Base-by-base conservation (phyloP, 495 filamentous ascomycete genomes). In the Lasiosphaeria miniovina region DNA sequence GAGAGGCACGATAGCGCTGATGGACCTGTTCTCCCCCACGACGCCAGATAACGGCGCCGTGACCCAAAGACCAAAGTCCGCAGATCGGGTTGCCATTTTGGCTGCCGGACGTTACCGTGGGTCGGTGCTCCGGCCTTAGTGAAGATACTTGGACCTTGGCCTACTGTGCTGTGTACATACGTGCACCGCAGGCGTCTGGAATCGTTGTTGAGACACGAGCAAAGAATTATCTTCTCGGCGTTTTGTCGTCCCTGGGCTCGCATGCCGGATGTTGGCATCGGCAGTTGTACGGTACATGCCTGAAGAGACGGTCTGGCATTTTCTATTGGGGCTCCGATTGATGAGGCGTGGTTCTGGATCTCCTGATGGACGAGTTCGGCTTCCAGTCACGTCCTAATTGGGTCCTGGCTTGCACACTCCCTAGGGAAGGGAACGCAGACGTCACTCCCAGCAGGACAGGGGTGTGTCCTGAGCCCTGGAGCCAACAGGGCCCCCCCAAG, bases 401-500 rank as follows among this genome's bases (percentile, higher is more conserved):
- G 63, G 46, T 31, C 8, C 41, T 35, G 46, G 49, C 35, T 52
- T 8, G 40, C 49, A 4, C 7, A 38, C 43, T 35, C 10, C 48
- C 57, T 36, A 60, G 55, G 54, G 59, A 40, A 46, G 45, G 49
- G 45, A 61, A 58, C 54, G 56, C 41, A 57, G 65, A 68, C 65
- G 65, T 68, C 65, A 68, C 66, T 36, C 24, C 24, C 24, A 24
- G 2, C 24, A 24, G 24, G 11, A 46, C 38, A 41, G 12, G 43
- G 43, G 12, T 14, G 12, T 46, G 43, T n/a, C 43, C 24, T 24
- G 24, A 24, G 24, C 24, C 24, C 24, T 24, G 57, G 64, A 61
- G 53, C 55, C 65, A 67, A 63, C 61, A 38, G 65, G 61, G 52
- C 33, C 58, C 65, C 65, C 63, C 65, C 63, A 60, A 55, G 12